Evolutionary conservation across 2,329 filamentous ascomycete species (phyloP).

Genomic region (Sarocladium strictum): DNA sequence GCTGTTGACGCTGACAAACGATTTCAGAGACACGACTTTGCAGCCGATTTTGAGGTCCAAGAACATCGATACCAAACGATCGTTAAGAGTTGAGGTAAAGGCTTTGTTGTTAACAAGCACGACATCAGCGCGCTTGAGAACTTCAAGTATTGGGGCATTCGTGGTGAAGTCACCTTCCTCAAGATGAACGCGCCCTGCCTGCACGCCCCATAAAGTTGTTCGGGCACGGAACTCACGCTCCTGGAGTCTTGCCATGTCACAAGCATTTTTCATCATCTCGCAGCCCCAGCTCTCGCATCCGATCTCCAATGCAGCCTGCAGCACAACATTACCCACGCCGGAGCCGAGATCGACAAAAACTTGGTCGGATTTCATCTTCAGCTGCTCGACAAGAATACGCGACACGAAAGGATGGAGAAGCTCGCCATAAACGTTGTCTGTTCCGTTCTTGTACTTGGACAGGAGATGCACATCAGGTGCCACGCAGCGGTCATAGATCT

Average conservation of each 20-base stretch:
- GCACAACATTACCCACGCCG: slow-evolving; percentile 89
- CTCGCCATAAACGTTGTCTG: slow-evolving; percentile 93
- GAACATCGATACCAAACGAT: slow-evolving; percentile 80
- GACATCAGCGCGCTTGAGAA: slow-evolving; percentile 83
- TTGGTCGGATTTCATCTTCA: slow-evolving; percentile 71
- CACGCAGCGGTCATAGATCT: slow-evolving; percentile 89
- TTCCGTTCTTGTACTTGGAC: slow-evolving; percentile 80
- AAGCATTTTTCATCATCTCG: slow-evolving; percentile 91
- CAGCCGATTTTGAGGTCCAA: slow-evolving; percentile 87
- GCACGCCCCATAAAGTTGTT: slow-evolving; percentile 83
- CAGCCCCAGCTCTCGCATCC: slow-evolving; percentile 95
- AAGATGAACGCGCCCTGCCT: slow-evolving; percentile 71
- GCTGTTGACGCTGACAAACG: slow-evolving; percentile 61
- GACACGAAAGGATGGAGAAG: slow-evolving; percentile 79
- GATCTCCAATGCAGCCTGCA: slow-evolving; percentile 88
- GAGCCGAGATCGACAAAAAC: slow-evolving; percentile 94
- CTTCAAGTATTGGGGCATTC: slow-evolving; percentile 62
- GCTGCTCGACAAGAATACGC: slow-evolving; percentile 70
- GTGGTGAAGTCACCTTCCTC: slow-evolving; percentile 79
- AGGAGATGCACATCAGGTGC: slow-evolving; percentile 82
- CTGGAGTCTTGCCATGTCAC: slow-evolving; percentile 74
- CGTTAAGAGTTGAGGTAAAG: slow-evolving; percentile 83
- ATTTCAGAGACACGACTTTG: slow-evolving; percentile 85
- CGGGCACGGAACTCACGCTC: slow-evolving; percentile 77
- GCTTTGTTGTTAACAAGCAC: slow-evolving; percentile 97